Evolutionary conservation across 2,329 filamentous ascomycete genomes (phyloP).

Genomic region (Aplosporella prunicola): DNA sequence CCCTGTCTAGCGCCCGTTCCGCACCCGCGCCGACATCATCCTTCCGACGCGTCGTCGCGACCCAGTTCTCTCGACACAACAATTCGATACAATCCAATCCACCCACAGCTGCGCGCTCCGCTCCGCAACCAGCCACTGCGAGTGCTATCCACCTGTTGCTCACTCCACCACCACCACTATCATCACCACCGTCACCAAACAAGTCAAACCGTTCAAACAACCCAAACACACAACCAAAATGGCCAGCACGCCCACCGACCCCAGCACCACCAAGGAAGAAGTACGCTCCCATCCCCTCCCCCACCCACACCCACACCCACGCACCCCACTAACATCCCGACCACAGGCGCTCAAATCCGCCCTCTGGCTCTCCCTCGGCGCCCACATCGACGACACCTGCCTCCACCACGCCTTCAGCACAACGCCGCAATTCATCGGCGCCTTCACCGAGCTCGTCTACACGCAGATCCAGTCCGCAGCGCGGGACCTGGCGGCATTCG

Average conservation of each 20-base stretch:
- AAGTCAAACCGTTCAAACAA: no score
- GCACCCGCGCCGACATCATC: not conserved
- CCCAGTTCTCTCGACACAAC: no score
- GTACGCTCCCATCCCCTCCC: constrained; percentile 12
- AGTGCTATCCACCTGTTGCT: not conserved
- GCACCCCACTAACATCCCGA: not conserved
- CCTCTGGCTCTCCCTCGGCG: constrained; percentile 33
- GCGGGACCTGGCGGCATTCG: constrained; percentile 50
- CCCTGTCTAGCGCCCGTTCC: not conserved
- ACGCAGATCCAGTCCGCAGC: constrained; percentile 59
- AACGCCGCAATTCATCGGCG: constrained; percentile 80
- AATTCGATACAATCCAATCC: no score
- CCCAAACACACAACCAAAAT: not conserved
- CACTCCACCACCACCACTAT: not conserved
- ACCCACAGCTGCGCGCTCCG: no score
- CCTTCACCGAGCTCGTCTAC: constrained; percentile 71
- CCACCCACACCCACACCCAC: not conserved
- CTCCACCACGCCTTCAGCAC: constrained; percentile 68
- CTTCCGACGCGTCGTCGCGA: constrained; percentile 7
- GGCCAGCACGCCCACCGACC: constrained; percentile 18
- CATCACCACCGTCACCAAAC: not conserved
- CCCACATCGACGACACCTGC: constrained; percentile 77
- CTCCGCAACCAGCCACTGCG: no score
- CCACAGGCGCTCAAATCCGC: constrained; percentile 39
- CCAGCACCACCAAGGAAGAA: constrained; percentile 24